These are phyloP conservation scores for Hypoxylon rickii DNA, from an alignment of 495 filamentous ascomycete genomes.

Conservation along the genomic window DNA sequence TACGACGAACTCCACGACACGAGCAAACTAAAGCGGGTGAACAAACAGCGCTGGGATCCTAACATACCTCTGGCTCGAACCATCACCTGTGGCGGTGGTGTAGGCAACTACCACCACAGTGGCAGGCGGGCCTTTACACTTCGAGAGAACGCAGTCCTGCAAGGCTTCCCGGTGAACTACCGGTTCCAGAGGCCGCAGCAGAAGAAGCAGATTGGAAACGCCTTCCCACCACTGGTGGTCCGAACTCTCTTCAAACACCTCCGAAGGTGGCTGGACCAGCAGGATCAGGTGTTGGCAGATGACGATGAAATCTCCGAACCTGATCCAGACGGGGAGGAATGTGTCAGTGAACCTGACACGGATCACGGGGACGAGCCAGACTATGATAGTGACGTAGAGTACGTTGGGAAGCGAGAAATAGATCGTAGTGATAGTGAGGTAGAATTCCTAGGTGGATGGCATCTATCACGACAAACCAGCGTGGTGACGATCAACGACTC, in stretches of 20 bases:
- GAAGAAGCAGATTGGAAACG: constrained; percentile 84
- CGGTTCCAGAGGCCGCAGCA: constrained; percentile 57
- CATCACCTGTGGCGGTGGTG: constrained; percentile 72
- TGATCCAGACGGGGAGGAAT: constrained; percentile 16
- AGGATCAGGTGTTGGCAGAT: constrained; percentile 49
- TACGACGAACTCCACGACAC: constrained; percentile 55
- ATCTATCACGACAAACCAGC: constrained; percentile 3
- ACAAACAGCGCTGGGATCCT: constrained; percentile 48
- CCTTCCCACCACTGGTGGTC: constrained; percentile 72
- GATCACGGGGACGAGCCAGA: neutral
- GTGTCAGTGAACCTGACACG: neutral
- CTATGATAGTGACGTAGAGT: constrained; percentile 24
- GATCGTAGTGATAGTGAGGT: constrained; percentile 7
- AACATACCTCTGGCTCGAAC: constrained; percentile 54
- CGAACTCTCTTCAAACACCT: constrained; percentile 64
- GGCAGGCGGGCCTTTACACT: constrained; percentile 70
- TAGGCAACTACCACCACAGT: constrained; percentile 69
- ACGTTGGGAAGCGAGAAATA: constrained; percentile 15
- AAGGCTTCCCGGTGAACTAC: constrained; percentile 72
- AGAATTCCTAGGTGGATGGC: constrained; percentile 15
- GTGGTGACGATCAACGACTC: constrained; percentile 21
- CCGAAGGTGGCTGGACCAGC: constrained; percentile 56
- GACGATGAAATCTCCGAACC: constrained; percentile 15
- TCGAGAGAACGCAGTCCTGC: constrained; percentile 75
- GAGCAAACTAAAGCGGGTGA: constrained; percentile 22